Percentiles rank a stretch among this genome's conserved stretches.
Conservation (phyloP, 2,329 filamentous ascomycete genomes). For the Fusarium oxysporum region DNA sequence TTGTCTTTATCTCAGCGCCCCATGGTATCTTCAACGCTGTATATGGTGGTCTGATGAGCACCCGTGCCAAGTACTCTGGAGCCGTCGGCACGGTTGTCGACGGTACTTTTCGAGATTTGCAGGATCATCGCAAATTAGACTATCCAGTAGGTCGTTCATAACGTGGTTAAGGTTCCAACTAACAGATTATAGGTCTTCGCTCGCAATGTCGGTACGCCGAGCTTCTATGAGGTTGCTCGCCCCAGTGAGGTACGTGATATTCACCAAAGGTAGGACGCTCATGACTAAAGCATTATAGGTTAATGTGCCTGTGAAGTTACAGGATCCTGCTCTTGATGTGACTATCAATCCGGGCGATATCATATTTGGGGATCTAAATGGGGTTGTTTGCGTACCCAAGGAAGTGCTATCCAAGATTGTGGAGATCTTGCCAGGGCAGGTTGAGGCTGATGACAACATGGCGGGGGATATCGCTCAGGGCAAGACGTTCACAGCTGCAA, state of each 20-base stretch:
- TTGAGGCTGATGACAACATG: conserved; percentile 30
- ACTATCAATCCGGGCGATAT: conserved; percentile 1
- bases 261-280: rapidly evolving
- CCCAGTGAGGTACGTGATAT: neutral
- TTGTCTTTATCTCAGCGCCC: conserved; percentile 26
- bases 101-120: conserved; percentile 24
- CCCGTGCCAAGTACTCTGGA: conserved; percentile 16
- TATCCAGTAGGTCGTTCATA: neutral
- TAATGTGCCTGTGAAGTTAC: conserved; percentile 18
- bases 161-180: rapidly evolving
- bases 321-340: neutral
- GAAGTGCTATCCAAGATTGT: conserved; percentile 1
- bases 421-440: conserved; percentile 9
- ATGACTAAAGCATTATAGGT: neutral
- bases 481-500: neutral
- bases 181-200: neutral
- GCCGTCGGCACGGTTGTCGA: conserved; percentile 18
- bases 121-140: conserved; percentile 22
- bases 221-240: conserved; percentile 5
- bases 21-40: conserved; percentile 16
- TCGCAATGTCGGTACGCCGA: conserved; percentile 15
- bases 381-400: conserved; percentile 20
- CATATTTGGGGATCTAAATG: conserved; percentile 16
- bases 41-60: conserved; percentile 30
- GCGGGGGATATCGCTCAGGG: neutral